Percentiles rank a stretch among this genome's conserved stretches.
Evolutionary conservation across 345 rosid genomes (phyloP).

Genomic region (Murraya koenigii): DNA sequence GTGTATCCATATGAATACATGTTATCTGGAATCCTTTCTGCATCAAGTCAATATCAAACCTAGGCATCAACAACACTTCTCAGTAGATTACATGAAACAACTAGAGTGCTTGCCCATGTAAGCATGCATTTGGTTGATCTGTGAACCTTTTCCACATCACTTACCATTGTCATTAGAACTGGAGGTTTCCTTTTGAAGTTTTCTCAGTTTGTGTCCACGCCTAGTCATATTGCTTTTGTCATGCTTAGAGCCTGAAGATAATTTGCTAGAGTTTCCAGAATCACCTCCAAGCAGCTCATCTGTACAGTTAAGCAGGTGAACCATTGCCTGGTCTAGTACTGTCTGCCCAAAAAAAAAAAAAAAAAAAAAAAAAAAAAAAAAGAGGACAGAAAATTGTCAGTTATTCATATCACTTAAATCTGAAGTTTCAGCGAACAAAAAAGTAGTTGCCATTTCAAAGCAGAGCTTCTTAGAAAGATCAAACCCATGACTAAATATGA

Average conservation of each 20-base stretch:
- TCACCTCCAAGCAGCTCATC: slow-evolving; percentile 53
- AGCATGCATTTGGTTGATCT: neutral
- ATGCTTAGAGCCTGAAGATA: slow-evolving; percentile 23
- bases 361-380: neutral
- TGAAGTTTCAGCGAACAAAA: neutral
- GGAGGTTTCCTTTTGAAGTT: slow-evolving; percentile 29
- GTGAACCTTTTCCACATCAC: slow-evolving; percentile 21
- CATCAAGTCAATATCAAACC: neutral
- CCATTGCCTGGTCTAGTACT: slow-evolving; percentile 50
- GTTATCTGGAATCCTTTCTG: neutral
- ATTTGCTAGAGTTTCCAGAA: slow-evolving; percentile 17
- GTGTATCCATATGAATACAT: neutral
- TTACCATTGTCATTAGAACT: slow-evolving; percentile 41
- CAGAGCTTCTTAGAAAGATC: neutral
- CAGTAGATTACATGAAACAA: neutral
- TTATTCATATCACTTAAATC: neutral
- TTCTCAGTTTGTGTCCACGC: slow-evolving; percentile 21
- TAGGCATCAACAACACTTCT: neutral
- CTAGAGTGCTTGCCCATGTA: neutral
- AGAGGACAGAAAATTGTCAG: neutral
- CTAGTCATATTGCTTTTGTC: slow-evolving; percentile 19
- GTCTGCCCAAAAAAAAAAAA: slow-evolving; percentile 27
- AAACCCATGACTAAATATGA: neutral
- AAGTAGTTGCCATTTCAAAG: neutral
- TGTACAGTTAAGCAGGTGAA: slow-evolving; percentile 62